phyloP scores from a whole-genome alignment of 805 yeast genomes.

The Starmerella stigmatis region DNA sequence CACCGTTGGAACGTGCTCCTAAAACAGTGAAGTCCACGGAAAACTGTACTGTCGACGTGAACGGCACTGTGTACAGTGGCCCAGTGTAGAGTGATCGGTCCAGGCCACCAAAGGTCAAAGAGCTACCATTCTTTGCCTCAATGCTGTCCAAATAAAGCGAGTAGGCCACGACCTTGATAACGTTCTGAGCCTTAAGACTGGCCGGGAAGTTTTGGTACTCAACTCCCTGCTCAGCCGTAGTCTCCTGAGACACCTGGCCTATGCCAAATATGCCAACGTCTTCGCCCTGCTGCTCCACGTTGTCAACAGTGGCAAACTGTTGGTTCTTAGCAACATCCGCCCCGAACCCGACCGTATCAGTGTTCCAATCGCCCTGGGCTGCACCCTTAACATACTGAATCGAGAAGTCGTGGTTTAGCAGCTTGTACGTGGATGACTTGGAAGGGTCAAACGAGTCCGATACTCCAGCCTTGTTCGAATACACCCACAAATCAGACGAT shows the following conservation, averaged over 20 bases:
- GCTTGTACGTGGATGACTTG: slow-evolving; percentile 23
- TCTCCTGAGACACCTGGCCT: slow-evolving; percentile 13
- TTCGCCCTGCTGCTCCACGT: slow-evolving; percentile 7
- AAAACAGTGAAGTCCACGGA: slow-evolving; percentile 16
- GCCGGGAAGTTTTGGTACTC: slow-evolving; percentile 30
- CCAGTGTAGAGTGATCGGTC: slow-evolving; percentile 55
- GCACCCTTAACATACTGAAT: slow-evolving; percentile 32
- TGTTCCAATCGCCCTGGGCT: slow-evolving; percentile 46
- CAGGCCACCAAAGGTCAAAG: slow-evolving; percentile 51
- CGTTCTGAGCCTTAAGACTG: slow-evolving; percentile 33
- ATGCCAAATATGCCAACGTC: slow-evolving; percentile 17
- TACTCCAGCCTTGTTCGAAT: slow-evolving; percentile 8
- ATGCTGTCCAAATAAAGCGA: slow-evolving; percentile 37
- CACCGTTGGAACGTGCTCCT: slow-evolving; percentile 11
- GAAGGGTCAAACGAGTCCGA: slow-evolving; percentile 12
- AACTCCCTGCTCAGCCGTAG: slow-evolving; percentile 4
- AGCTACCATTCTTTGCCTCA: slow-evolving; percentile 19
- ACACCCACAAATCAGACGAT: slow-evolving; percentile 54
- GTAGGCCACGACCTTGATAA: slow-evolving; percentile 35
- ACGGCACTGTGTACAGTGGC: slow-evolving; percentile 24
- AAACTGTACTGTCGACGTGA: slow-evolving; percentile 11
- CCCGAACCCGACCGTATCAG: slow-evolving; percentile 45
- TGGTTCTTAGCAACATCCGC: slow-evolving; percentile 35
- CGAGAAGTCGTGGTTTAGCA: slow-evolving; percentile 21
- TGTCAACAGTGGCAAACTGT: slow-evolving; percentile 15